A percentile compares a stretch with the other conserved stretches of the same genome.
phyloP scores from a whole-genome alignment of 345 rosid species.

The Erodium maritimum region DNA sequence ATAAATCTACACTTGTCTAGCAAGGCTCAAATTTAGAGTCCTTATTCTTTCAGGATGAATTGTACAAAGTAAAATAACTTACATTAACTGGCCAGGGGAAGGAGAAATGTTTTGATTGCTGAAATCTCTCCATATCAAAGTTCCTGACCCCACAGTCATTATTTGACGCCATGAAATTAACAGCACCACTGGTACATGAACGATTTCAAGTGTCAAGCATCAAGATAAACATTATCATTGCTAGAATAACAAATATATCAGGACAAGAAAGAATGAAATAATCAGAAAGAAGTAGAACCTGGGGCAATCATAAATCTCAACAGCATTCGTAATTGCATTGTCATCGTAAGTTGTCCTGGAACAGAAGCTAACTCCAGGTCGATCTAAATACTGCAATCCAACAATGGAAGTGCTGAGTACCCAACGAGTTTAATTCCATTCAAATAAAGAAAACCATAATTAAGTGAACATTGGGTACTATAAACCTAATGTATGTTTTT shows the following conservation, averaged over 20 bases:
- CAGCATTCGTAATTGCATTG: slow-evolving; percentile 85
- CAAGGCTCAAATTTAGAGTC: no score
- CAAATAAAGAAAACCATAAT: not conserved
- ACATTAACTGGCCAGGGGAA: slow-evolving; percentile 83
- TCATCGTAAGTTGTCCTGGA: slow-evolving; percentile 77
- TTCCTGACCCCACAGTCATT: slow-evolving; percentile 73
- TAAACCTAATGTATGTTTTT: no score
- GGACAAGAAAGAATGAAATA: slow-evolving; percentile 2
- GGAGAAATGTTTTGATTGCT: slow-evolving; percentile 39
- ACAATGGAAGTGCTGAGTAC: no score
- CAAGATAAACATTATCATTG: no score
- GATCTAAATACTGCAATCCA: slow-evolving; percentile 52
- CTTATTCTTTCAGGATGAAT: not conserved
- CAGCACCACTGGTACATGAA: slow-evolving; percentile 35
- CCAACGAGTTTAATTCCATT: no score
- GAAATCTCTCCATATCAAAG: slow-evolving; percentile 73
- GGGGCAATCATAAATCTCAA: slow-evolving; percentile 61
- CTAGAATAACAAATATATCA: no score
- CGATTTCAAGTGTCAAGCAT: no score
- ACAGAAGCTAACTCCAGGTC: slow-evolving; percentile 84
- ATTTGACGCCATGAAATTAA: slow-evolving; percentile 66
- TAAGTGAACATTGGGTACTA: no score
- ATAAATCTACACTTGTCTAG: not conserved
- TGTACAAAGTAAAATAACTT: slow-evolving; percentile 10
- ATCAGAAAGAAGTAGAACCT: slow-evolving; percentile 23